These are phyloP conservation scores for Westerdykella ornata DNA, from an alignment of 2,329 filamentous ascomycete species.

Conservation along the genomic window DNA sequence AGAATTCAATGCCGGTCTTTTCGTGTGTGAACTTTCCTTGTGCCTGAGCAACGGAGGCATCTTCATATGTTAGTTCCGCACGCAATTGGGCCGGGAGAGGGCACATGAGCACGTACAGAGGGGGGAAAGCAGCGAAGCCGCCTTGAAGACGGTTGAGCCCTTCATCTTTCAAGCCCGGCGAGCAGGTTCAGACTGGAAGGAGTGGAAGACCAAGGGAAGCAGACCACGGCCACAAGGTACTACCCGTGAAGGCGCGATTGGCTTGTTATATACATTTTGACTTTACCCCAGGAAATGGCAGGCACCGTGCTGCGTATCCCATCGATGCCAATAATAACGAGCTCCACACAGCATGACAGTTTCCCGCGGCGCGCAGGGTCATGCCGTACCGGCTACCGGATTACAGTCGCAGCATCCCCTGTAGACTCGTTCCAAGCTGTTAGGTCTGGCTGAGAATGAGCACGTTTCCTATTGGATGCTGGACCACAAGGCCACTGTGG, in stretches of 20 bases:
- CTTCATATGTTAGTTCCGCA: constrained; percentile 12
- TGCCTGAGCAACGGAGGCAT: constrained; percentile 22
- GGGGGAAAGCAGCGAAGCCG: constrained; percentile 35
- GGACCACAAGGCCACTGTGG: constrained; percentile 16
- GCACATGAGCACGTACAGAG: constrained; percentile 19
- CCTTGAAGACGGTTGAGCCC: constrained; percentile 27
- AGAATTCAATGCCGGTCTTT: constrained; percentile 29
- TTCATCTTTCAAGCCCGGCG: constrained; percentile 29
- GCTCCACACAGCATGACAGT: constrained; percentile 17
- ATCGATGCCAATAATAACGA: constrained; percentile 17
- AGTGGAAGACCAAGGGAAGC: constrained; percentile 13
- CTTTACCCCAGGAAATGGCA: constrained; percentile 17
- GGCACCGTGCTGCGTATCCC: constrained; percentile 9
- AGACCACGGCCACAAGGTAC: constrained; percentile 18
- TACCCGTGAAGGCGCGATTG: constrained; percentile 16
- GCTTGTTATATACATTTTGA: constrained; percentile 26
- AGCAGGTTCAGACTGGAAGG: constrained; percentile 11
- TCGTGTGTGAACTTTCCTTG: constrained; percentile 29
- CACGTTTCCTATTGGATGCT: constrained; percentile 18
- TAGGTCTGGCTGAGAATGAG: constrained; percentile 24
- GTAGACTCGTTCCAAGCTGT: constrained; percentile 12
- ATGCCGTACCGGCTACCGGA: constrained; percentile 27
- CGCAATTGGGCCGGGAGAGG: constrained; percentile 1
- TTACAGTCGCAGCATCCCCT: constrained; percentile 11
- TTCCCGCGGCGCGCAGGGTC: constrained; percentile 12